Evolutionary conservation across 805 yeast genomes (phyloP).

Genomic region (Ogataea wickerhamii): DNA sequence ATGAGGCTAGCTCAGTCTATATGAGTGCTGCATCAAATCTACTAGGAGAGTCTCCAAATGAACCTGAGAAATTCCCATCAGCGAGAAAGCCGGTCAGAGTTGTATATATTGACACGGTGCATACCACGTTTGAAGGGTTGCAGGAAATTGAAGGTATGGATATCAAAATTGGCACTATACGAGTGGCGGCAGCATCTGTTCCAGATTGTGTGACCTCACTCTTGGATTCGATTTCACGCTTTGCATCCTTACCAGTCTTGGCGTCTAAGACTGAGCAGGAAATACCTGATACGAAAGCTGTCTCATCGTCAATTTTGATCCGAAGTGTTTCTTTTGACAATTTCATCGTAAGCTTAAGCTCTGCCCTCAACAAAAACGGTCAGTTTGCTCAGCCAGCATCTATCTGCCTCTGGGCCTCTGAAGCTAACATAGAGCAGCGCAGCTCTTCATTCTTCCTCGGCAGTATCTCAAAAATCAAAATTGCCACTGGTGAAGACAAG

Average conservation of each 20-base stretch:
- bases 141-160: conserved; percentile 33
- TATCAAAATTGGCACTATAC: conserved; percentile 38
- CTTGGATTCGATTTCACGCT: conserved; percentile 36
- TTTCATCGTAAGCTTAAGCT: conserved; percentile 41
- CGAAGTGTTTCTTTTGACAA: conserved; percentile 37
- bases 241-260: conserved; percentile 14
- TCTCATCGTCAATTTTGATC: conserved; percentile 28
- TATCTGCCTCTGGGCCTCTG: conserved; percentile 26
- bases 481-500: conserved; percentile 20
- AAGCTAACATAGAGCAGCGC: conserved; percentile 42
- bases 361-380: conserved; percentile 43
- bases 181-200: conserved; percentile 43
- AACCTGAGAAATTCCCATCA: background rate
- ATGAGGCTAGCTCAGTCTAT: conserved; percentile 67
- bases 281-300: conserved; percentile 15
- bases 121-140: conserved; percentile 47
- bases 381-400: conserved; percentile 36
- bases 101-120: conserved; percentile 35
- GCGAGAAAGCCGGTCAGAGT: conserved; percentile 19
- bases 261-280: conserved; percentile 3
- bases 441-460: conserved; percentile 44
- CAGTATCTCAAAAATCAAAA: conserved; percentile 37
- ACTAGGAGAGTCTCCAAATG: conserved; percentile 20
- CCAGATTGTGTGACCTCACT: conserved; percentile 37
- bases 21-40: conserved; percentile 75